These are phyloP conservation scores for Hymenoscyphus linearis DNA, from an alignment of 2,329 filamentous ascomycete species.

Conservation along the genomic window DNA sequence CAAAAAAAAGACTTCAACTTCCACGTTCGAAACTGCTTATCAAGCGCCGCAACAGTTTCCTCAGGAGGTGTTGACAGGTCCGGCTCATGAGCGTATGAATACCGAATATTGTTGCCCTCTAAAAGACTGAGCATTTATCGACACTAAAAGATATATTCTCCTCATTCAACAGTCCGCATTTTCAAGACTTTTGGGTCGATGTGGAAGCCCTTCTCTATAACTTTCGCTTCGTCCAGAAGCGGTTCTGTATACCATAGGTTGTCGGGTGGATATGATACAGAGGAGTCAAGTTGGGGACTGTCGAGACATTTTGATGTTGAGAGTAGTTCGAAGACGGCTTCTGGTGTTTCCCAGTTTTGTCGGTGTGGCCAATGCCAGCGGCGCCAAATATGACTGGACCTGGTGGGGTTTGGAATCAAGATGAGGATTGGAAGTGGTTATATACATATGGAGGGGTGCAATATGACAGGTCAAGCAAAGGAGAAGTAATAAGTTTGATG, in stretches of 20 bases:
- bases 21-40: constrained; percentile 28
- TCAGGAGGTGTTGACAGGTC: constrained; percentile 21
- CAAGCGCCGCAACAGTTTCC: constrained; percentile 22
- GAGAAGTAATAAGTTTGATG: too few species aligned
- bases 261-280: constrained; percentile 9
- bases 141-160: constrained; percentile 3
- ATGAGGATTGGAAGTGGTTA: not conserved
- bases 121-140: not conserved
- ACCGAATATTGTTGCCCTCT: constrained; percentile 4
- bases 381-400: not conserved
- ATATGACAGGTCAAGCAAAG: too few species aligned
- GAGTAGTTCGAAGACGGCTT: constrained; percentile 2
- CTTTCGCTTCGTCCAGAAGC: constrained; percentile 6
- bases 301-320: constrained; percentile 1
- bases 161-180: not conserved
- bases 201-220: constrained; percentile 5
- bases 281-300: constrained; percentile 11
- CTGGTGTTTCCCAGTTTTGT: not conserved
- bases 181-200: constrained; percentile 12
- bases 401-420: not conserved
- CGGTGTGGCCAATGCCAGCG: not conserved
- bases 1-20: constrained; percentile 17
- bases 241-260: constrained; percentile 8
- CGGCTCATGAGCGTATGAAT: constrained; percentile 13
- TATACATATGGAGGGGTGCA: too few species aligned